phyloP scores from a whole-genome alignment of 768 basidiomycete species.

The Suillus plorans region DNA sequence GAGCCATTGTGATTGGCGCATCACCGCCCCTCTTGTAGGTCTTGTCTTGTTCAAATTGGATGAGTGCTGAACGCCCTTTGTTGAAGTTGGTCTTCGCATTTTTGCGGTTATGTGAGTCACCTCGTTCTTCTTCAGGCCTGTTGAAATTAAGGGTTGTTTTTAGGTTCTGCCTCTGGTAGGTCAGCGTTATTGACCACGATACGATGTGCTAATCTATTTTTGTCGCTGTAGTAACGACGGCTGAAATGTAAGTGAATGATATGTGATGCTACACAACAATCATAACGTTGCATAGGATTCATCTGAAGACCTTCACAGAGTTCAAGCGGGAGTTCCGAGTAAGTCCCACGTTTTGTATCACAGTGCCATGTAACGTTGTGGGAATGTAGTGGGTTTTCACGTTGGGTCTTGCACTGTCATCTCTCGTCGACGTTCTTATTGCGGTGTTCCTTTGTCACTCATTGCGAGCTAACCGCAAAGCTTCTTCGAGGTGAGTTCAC shows the following conservation, averaged over 20 bases:
- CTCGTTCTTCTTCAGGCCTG: not conserved
- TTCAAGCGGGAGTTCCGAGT: slow-evolving; percentile 27
- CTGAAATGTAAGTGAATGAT: slow-evolving; percentile 27
- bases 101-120: slow-evolving; percentile 31
- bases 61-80: not conserved
- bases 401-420: slow-evolving; percentile 48
- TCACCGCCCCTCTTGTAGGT: slow-evolving; percentile 36
- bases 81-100: slow-evolving; percentile 28
- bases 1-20: slow-evolving; percentile 27
- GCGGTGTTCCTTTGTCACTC: slow-evolving; percentile 45
- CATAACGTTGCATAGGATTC: slow-evolving; percentile 22
- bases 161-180: slow-evolving; percentile 37
- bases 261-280: not conserved
- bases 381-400: slow-evolving; percentile 48
- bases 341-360: not conserved
- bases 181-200: slow-evolving; percentile 1
- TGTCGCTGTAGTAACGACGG: slow-evolving; percentile 26
- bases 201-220: slow-evolving; percentile 14
- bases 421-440: slow-evolving; percentile 49
- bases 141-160: not conserved
- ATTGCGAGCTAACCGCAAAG: slow-evolving; percentile 39
- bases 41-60: slow-evolving; percentile 7
- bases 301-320: slow-evolving; percentile 20
- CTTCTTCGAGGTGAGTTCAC: slow-evolving; percentile 34
- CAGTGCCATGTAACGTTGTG: slow-evolving; percentile 10